Evolutionary conservation across 768 basidiomycete genomes (phyloP), one percentile per base, ranked within the genome.

Genomic region (Leccinum olivaceopallidum): DNA sequence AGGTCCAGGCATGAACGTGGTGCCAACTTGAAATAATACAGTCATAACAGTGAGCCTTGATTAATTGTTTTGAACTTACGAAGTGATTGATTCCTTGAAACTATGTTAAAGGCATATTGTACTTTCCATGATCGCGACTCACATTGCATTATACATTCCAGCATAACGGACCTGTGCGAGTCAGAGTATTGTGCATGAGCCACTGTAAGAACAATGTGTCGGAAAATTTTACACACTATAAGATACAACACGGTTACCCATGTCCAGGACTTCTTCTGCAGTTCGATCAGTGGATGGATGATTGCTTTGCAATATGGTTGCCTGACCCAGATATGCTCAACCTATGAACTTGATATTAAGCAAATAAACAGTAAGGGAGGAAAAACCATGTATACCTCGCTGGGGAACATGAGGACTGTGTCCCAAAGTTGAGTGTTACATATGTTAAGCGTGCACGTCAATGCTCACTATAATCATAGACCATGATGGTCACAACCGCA

Each of bases 401-500:
- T 20, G n/a, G 42, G 42, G 12, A 44, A 20, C 10, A 12, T 44
- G n/a, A 44, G 42, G n/a, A 44, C 42, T 44, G 42, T 44, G 42
- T n/a, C 10, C 42, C 42, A 44, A 44, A 20, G 9, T 44, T 44
- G 5, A 20, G 2, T 44, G 4, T 5, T 44, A 10, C 42, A 18
- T 39, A n/a, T 12, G 2, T 20, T n/a, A 44, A 44, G 5, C n/a
- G 4, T 44, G n/a, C 42, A 44, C 4, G 10, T 20, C 5, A 5
- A 32, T 32, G n/a, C 42, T 44, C 42, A 44, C 42, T 44, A 20
- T 44, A 44, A 44, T 44, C 42, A 44, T 44, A 18, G 18, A 18
- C 18, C 3, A 44, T 10, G n/a, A 12, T 5, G 2, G n/a, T 44
- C 42, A 44, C 2, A 2, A 0, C 0, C 12, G n/a, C n/a, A 20